Evolutionary conservation across 148 eudicot species (phyloP).

Genomic region (Chenopodium quinoa): DNA sequence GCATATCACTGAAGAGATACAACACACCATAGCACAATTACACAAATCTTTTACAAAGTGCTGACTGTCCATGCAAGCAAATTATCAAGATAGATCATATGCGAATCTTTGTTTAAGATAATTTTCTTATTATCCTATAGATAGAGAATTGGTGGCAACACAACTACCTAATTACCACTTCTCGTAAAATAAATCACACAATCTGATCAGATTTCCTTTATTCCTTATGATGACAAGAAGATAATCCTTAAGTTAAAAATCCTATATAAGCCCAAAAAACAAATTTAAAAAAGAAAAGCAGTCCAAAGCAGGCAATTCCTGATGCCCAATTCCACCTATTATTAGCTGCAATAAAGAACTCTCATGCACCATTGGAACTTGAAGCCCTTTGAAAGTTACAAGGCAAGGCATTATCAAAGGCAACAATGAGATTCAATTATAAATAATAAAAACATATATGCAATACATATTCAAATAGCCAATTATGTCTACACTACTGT

Average conservation of each 20-base stretch:
- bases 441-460: too few relatives aligned
- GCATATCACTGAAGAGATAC: conserved; percentile 1
- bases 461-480: not conserved
- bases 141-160: not conserved
- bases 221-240: conserved; percentile 17
- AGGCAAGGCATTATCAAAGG: conserved; percentile 27
- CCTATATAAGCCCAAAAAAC: not conserved
- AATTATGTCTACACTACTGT: not conserved
- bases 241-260: conserved; percentile 7
- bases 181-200: not conserved
- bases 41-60: conserved; percentile 12
- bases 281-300: conserved; percentile 6
- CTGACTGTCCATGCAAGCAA: conserved; percentile 19
- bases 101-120: conserved; percentile 20
- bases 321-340: conserved; percentile 22
- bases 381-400: conserved; percentile 35
- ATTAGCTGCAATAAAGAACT: conserved; percentile 11
- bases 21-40: conserved; percentile 13
- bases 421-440: conserved; percentile 11
- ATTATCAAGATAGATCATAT: conserved; percentile 6
- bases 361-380: conserved; percentile 54
- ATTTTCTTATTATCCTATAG: not conserved
- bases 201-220: not conserved
- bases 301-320: conserved; percentile 23
- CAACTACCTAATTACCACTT: conserved; percentile 1